Evolutionary conservation across 805 yeast genomes (phyloP).

Genomic region (Sugiyamaella americana): DNA sequence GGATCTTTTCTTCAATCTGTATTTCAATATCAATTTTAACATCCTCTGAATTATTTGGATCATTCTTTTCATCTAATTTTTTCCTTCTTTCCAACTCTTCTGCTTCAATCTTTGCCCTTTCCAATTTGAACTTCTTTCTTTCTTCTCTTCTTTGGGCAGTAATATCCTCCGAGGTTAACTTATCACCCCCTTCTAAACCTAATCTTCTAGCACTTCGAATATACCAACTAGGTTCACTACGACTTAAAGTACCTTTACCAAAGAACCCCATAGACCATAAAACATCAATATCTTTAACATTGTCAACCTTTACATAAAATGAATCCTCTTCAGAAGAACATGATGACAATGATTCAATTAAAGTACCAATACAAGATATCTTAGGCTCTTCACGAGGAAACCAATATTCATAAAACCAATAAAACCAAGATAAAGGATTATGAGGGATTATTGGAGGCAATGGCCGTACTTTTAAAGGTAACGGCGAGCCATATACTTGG

Average conservation of each 20-base stretch:
- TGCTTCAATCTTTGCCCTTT: constrained; percentile 56
- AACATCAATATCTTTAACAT: constrained; percentile 41
- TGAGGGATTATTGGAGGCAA: constrained; percentile 53
- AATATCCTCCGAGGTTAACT: constrained; percentile 58
- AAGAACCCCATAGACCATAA: constrained; percentile 87
- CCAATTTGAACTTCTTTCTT: constrained; percentile 63
- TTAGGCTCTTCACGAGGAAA: constrained; percentile 13
- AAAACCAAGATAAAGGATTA: constrained; percentile 62
- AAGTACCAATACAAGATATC: constrained; percentile 17
- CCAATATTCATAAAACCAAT: constrained; percentile 34
- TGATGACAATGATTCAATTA: neutral
- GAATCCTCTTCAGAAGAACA: constrained; percentile 11
- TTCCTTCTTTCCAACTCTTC: constrained; percentile 39
- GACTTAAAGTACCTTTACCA: constrained; percentile 83
- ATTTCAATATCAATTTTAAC: neutral
- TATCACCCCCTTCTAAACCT: constrained; percentile 37
- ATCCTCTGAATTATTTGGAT: neutral
- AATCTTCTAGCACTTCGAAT: constrained; percentile 56
- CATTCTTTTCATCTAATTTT: constrained; percentile 33
- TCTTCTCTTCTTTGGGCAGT: constrained; percentile 67
- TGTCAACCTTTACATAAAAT: constrained; percentile 32
- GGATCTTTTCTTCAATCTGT: too few relatives aligned
- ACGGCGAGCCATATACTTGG: constrained; percentile 41
- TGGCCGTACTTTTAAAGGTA: constrained; percentile 48
- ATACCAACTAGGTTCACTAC: constrained; percentile 91